Percentiles rank a stretch among this genome's conserved stretches.
Conservation (phyloP, 2,329 filamentous ascomycete species). For the Scedosporium apiospermum region DNA sequence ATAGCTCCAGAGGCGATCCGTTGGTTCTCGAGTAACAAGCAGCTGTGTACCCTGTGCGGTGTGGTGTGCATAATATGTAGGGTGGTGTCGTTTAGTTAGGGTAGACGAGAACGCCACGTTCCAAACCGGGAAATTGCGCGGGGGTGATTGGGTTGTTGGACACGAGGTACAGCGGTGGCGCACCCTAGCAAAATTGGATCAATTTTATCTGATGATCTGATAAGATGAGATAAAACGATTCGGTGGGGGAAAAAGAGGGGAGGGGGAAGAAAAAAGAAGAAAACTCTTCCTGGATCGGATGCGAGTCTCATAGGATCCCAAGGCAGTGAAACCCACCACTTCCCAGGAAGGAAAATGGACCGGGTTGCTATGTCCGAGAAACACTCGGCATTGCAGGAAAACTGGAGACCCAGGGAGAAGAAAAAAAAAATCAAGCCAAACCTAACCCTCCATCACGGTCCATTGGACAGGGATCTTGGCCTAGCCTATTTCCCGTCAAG, state of each 20-base stretch:
- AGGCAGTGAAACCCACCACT: neutral
- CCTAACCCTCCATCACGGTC: neutral
- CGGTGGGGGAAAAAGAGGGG: neutral
- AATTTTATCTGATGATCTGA: constrained; percentile 8
- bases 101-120: no score
- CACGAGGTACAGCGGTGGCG: neutral
- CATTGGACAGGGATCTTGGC: neutral
- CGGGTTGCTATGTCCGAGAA: neutral
- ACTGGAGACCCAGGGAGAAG: neutral
- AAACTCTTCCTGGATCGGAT: neutral
- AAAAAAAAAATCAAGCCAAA: no score
- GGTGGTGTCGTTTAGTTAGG: no score
- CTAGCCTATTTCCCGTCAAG: no score
- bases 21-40: no score
- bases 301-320: neutral
- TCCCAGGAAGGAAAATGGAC: neutral
- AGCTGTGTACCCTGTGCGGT: no score
- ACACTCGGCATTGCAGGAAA: neutral
- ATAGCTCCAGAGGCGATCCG: no score
- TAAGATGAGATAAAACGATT: neutral
- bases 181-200: neutral
- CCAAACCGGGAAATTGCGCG: neutral
- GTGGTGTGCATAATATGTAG: no score
- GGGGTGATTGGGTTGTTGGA: neutral
- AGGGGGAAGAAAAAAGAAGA: neutral